Conservation (phyloP, 73 alveolate species). For the Paramecium sexaurelia region DNA sequence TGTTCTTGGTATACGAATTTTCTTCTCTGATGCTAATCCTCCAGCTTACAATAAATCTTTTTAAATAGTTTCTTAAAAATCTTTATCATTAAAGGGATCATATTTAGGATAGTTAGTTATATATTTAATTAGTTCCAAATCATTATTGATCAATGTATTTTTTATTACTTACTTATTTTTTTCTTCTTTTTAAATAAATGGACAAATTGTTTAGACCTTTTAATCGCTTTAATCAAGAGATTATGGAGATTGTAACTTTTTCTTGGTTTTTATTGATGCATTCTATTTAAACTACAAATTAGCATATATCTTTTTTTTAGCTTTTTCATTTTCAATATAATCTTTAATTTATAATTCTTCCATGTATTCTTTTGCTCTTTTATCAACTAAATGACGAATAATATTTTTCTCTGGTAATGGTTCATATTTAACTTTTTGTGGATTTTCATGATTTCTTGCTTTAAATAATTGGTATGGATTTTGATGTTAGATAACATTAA, state of each 20-base stretch:
- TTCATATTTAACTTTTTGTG: not conserved
- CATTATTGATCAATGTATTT: not conserved
- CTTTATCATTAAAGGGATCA: constrained; percentile 21
- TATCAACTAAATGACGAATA: not conserved
- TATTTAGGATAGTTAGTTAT: not conserved
- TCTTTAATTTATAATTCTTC: not conserved
- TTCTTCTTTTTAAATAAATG: not conserved
- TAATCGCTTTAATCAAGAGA: not conserved
- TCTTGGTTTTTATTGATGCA: not conserved
- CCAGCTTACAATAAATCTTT: not conserved
- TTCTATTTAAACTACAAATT: not conserved
- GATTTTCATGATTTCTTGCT: not conserved
- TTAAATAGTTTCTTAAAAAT: not conserved
- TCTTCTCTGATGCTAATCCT: not conserved
- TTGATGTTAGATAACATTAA: not conserved
- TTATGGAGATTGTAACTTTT: not conserved
- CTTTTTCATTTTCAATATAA: constrained; percentile 9
- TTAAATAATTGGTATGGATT: not conserved
- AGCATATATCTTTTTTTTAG: not conserved
- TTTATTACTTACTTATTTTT: not conserved
- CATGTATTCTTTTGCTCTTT: not conserved
- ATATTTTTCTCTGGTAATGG: not conserved
- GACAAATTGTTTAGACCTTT: not conserved
- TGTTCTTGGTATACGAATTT: not conserved
- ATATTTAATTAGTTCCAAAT: not conserved